phyloP scores from a whole-genome alignment of 2,329 filamentous ascomycete genomes.

The Phyllachora maydis region DNA sequence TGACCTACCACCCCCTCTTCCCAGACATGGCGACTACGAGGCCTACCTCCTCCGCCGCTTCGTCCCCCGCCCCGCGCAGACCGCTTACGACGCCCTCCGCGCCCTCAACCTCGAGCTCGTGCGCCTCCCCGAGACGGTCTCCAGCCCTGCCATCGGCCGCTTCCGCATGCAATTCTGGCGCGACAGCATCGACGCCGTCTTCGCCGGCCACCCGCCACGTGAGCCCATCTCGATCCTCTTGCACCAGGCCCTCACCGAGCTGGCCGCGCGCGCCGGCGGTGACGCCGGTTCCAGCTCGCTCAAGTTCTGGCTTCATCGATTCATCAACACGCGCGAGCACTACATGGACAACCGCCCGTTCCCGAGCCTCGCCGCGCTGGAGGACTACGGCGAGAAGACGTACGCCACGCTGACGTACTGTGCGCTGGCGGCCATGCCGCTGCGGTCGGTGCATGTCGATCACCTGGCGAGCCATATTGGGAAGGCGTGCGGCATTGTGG shows the following conservation, averaged over 20 bases:
- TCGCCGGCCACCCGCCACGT: constrained; percentile 60
- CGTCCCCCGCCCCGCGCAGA: constrained; percentile 50
- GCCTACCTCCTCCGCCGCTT: constrained; percentile 75
- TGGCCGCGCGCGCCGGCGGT: constrained; percentile 21
- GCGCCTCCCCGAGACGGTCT: constrained; percentile 74
- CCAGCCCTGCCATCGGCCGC: constrained; percentile 65
- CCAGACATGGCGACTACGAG: constrained; percentile 71
- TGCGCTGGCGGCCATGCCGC: constrained; percentile 57
- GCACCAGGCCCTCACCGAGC: constrained; percentile 45
- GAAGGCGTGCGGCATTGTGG: constrained; percentile 76
- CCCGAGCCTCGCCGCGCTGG: constrained; percentile 48
- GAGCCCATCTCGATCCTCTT: constrained; percentile 82
- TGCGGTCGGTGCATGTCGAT: constrained; percentile 69
- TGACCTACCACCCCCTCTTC: too few species aligned
- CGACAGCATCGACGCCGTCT: constrained; percentile 59
- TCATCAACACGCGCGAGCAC: constrained; percentile 66
- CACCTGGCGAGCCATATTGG: constrained; percentile 90
- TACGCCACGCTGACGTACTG: constrained; percentile 87
- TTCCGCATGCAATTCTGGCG: constrained; percentile 94
- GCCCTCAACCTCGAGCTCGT: constrained; percentile 87
- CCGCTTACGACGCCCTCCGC: constrained; percentile 78
- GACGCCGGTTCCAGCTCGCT: constrained; percentile 26
- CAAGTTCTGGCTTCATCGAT: constrained; percentile 54
- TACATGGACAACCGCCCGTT: constrained; percentile 73
- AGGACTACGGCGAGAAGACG: constrained; percentile 84